Percentiles rank a stretch among this genome's conserved stretches.
These are phyloP conservation scores for Dalbergia oliveri DNA, from an alignment of 306 rosid species.

Conservation along the genomic window DNA sequence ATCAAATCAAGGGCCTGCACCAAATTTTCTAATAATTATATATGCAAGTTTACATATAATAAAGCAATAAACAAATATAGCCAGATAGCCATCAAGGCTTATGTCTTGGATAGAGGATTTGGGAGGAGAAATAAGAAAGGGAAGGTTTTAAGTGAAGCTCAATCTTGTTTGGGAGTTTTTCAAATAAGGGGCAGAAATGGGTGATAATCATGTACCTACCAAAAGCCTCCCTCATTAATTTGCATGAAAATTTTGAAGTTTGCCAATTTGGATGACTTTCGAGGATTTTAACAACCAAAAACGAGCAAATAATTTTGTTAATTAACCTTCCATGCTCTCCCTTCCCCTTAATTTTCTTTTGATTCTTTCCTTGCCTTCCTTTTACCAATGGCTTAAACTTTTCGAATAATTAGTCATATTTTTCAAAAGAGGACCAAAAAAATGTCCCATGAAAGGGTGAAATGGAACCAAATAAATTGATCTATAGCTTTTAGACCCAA, in stretches of 20 bases:
- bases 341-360: conserved; percentile 23
- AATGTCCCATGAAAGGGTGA: neutral
- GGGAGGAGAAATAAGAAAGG: neutral
- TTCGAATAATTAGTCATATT: neutral
- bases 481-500: neutral
- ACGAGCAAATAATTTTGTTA: neutral
- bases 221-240: no score
- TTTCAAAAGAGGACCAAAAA: neutral
- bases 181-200: no score
- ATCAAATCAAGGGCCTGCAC: conserved; percentile 85
- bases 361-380: neutral
- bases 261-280: neutral
- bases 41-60: conserved; percentile 22
- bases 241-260: neutral
- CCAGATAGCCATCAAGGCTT: neutral
- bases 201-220: no score
- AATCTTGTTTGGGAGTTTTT: no score
- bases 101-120: neutral
- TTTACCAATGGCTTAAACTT: conserved; percentile 16
- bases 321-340: neutral
- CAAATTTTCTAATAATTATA: conserved; percentile 39
- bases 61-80: neutral
- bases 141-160: neutral
- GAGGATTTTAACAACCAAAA: conserved; percentile 10
- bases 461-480: neutral